Evolutionary conservation across 805 yeast species (phyloP).

Genomic region (Lipomyces kockii): DNA sequence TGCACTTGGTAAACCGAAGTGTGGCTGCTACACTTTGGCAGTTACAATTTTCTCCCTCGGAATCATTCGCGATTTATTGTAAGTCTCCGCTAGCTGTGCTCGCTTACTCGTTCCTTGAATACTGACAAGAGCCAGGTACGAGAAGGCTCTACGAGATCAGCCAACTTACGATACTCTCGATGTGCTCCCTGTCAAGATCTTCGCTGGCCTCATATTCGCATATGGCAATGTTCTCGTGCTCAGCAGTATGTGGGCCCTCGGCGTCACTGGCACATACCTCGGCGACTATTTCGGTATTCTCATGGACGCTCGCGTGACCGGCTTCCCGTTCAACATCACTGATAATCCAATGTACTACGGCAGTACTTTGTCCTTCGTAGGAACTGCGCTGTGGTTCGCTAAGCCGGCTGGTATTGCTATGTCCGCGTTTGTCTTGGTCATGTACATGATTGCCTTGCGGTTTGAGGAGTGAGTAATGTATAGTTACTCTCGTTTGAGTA

Average conservation of each 20-base stretch:
- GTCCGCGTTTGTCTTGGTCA: conserved; percentile 70
- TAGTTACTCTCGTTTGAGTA: neutral
- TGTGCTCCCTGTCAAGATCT: conserved; percentile 48
- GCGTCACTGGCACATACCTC: conserved; percentile 95
- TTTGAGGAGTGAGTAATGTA: conserved; percentile 69
- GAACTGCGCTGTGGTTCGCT: conserved; percentile 80
- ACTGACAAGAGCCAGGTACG: conserved; percentile 48
- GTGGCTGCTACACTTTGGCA: conserved; percentile 88
- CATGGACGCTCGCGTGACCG: conserved; percentile 86
- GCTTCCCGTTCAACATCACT: conserved; percentile 89
- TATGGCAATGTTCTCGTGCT: conserved; percentile 81
- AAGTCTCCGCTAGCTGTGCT: conserved; percentile 13
- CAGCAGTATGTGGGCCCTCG: conserved; percentile 87
- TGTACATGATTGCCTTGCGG: conserved; percentile 81
- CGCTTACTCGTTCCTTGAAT: neutral
- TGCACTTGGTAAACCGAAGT: conserved; percentile 64
- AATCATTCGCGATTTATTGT: conserved; percentile 73
- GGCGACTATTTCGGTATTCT: conserved; percentile 98
- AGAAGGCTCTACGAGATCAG: conserved; percentile 72
- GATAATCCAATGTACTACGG: conserved; percentile 98
- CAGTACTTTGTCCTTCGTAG: conserved; percentile 84
- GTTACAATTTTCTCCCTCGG: conserved; percentile 84
- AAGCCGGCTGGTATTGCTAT: conserved; percentile 87
- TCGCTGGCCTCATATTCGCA: conserved; percentile 61
- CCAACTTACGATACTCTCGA: conserved; percentile 62